Evolutionary conservation across 176 grass and related monocot species (phyloP).

Genomic region (Rhynchospora breviuscula): DNA sequence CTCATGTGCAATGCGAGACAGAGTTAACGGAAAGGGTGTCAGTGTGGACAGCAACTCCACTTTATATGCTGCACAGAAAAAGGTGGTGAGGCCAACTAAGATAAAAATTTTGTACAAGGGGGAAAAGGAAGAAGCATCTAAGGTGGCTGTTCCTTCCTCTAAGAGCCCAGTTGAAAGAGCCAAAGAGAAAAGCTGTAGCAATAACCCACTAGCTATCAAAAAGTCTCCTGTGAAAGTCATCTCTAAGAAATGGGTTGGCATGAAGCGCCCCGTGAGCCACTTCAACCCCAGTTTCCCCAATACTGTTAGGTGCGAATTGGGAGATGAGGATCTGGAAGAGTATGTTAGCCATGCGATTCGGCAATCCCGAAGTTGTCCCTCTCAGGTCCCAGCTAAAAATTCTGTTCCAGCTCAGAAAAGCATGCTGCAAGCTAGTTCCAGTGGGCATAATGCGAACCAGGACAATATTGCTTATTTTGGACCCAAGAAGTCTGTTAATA

Average conservation of each 20-base stretch:
- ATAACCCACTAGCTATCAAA: not conserved
- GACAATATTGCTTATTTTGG: not conserved
- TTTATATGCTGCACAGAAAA: not conserved
- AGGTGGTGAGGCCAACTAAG: not conserved
- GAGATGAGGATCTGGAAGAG: not conserved
- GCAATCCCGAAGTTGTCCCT: not conserved
- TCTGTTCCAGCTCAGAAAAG: constrained; percentile 5
- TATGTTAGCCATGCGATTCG: not conserved
- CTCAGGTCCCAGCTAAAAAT: not conserved
- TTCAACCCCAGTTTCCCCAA: not conserved
- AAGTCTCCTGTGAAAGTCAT: not conserved
- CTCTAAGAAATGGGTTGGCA: not conserved
- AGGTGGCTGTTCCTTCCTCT: not conserved
- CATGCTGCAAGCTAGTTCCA: not conserved
- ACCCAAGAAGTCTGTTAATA: not conserved
- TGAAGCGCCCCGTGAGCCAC: not conserved
- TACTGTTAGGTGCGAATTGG: not conserved
- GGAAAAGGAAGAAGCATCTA: constrained; percentile 5
- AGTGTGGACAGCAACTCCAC: not conserved
- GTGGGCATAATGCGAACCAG: not conserved
- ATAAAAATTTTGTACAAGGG: not conserved
- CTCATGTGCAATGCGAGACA: not conserved
- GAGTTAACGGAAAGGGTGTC: not conserved
- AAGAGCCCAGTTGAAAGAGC: not conserved
- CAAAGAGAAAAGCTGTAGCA: not conserved